Evolutionary conservation across 805 yeast genomes (phyloP).

Genomic region (Ogataea philodendri): DNA sequence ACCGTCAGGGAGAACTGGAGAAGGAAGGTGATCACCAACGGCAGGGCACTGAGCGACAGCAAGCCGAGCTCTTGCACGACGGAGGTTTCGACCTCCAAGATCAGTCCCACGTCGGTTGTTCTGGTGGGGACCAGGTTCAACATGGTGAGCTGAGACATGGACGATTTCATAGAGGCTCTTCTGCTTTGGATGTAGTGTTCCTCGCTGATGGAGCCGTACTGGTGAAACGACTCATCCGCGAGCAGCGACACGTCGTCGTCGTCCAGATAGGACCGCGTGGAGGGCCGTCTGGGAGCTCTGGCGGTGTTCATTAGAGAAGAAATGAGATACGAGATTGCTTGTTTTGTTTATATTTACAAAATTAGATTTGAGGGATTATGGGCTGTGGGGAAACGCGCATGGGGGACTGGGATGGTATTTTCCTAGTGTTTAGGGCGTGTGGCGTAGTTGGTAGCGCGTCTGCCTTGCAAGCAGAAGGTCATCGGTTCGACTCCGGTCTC

Average conservation of each 20-base stretch:
- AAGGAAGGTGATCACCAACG: conserved; percentile 52
- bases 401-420: conserved; percentile 2
- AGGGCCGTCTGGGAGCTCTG: conserved; percentile 13
- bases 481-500: conserved; percentile 76
- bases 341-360: conserved; percentile 4
- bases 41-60: conserved; percentile 44
- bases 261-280: conserved; percentile 12
- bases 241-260: conserved; percentile 15
- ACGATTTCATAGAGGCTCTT: conserved; percentile 30
- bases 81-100: conserved; percentile 42
- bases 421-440: conserved; percentile 66
- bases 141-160: conserved; percentile 13
- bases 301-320: conserved; percentile 2
- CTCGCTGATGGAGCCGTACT: conserved; percentile 26
- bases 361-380: no score
- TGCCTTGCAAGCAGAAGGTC: conserved; percentile 79
- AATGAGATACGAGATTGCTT: not conserved
- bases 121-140: conserved; percentile 25
- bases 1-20: conserved; percentile 53
- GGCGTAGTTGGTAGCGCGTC: conserved; percentile 84
- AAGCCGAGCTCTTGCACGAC: conserved; percentile 38
- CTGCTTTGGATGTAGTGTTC: conserved; percentile 27
- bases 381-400: no score
- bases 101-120: conserved; percentile 25
- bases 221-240: conserved; percentile 20